Conservation (phyloP, 2,329 filamentous ascomycete species). For the Geosmithia flava region DNA sequence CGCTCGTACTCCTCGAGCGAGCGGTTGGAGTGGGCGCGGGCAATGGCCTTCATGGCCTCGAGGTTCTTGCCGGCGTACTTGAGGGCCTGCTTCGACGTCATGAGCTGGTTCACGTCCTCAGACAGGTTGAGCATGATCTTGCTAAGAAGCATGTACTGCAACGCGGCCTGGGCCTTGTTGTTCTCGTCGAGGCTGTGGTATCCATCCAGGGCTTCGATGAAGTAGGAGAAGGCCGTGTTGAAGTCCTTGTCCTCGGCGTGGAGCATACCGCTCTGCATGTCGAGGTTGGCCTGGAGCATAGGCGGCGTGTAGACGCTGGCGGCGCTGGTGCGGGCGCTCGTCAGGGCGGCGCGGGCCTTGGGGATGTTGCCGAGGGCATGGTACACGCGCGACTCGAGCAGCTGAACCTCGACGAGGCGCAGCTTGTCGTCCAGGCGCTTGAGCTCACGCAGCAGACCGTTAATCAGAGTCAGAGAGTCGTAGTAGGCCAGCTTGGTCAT, state of each 20-base stretch:
- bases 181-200: slow-evolving; percentile 89
- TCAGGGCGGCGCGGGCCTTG: slow-evolving; percentile 90
- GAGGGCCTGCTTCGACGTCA: slow-evolving; percentile 91
- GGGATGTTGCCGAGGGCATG: slow-evolving; percentile 93
- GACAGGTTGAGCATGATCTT: slow-evolving; percentile 98
- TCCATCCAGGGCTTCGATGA: slow-evolving; percentile 96
- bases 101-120: slow-evolving; percentile 90
- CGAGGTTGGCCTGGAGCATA: slow-evolving; percentile 84
- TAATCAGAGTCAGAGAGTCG: slow-evolving; percentile 92
- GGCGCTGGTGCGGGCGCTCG: slow-evolving; percentile 85
- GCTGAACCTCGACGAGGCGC: slow-evolving; percentile 92
- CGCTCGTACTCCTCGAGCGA: slow-evolving; percentile 96
- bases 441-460: slow-evolving; percentile 86
- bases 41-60: slow-evolving; percentile 98
- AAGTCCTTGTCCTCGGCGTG: slow-evolving; percentile 99
- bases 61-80: slow-evolving; percentile 93
- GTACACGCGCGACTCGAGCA: slow-evolving; percentile 93
- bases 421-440: slow-evolving; percentile 98
- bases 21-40: slow-evolving; percentile 86
- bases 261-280: slow-evolving; percentile 99
- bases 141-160: slow-evolving; percentile 99
- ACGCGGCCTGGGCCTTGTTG: slow-evolving; percentile 80
- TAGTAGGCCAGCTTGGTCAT: slow-evolving; percentile 98
- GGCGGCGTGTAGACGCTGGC: slow-evolving; percentile 97
- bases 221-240: slow-evolving; percentile 97